Base-by-base conservation (phyloP, 306 rosid genomes). In the Lathyrus oleraceus region DNA sequence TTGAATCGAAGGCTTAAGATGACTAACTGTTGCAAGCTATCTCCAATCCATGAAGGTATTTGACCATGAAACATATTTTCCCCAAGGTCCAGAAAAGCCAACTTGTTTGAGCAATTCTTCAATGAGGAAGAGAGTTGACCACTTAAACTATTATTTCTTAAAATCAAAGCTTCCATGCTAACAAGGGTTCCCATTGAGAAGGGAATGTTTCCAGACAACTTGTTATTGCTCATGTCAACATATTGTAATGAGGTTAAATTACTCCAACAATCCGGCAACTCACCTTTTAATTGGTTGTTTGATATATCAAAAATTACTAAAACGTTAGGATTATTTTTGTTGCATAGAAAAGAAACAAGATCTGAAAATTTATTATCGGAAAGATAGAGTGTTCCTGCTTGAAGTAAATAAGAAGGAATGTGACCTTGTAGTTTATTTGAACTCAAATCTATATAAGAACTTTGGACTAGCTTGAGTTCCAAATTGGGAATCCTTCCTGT, bases 31-130 rank as follows among this genome's bases (percentile, higher is more conserved):
- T 19, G 21, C 8, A 74, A n/a, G n/a, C n/a, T 40, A 0, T 65
- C 62, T 45, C 74, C 74, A 11, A 75, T 57, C 79, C 79, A 75
- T 1, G 44, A 32, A 42, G 79, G 73, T n/a, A 75, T 10, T 43
- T 43, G 61, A 21, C 68, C 79, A 28, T 15, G 0, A 7, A 75
- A 65, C 65, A 15, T 54, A 53, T 74, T 74, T 53, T 52, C 13
- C 6, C 58, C 65, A 1, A 74, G 6, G 3, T 53, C 78, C 30
- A 64, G 17, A 5, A 8, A 6, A 5, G 3, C 20, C 53, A 73
- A 51, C 1, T 74, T 67, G 47, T 56, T 27, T n/a, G n/a, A n/a
- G 38, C 38, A 74, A 17, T 27, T 39, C 36, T 16, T 58, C n/a
- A 74, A 30, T 0, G 38, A 74, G 15, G 56, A 74, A 17, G 67